phyloP scores from a whole-genome alignment of 2,329 filamentous ascomycete genomes.

The Colletotrichum tamarilloi region DNA sequence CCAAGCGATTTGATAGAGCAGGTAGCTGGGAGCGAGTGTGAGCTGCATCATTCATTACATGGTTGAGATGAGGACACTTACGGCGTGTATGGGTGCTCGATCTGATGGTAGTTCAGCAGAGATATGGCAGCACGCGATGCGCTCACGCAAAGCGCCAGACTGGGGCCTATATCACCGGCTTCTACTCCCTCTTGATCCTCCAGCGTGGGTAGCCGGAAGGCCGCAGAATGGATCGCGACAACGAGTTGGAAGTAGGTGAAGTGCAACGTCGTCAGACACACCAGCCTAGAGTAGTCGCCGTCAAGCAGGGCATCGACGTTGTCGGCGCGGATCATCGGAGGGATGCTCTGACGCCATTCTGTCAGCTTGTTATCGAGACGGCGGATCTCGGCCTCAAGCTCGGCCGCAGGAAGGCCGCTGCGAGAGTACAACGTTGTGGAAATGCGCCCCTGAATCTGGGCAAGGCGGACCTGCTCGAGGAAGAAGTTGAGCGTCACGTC shows the following conservation, averaged over 20 bases:
- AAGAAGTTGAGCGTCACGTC: constrained; percentile 28
- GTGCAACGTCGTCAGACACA: constrained; percentile 21
- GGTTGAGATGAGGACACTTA: neutral
- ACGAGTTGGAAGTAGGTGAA: constrained; percentile 33
- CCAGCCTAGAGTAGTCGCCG: constrained; percentile 24
- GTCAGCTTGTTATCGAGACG: constrained; percentile 26
- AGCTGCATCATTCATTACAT: neutral
- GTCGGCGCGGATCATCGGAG: constrained; percentile 30
- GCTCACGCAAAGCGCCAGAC: constrained; percentile 19
- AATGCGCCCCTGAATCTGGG: constrained; percentile 26
- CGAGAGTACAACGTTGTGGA: constrained; percentile 9
- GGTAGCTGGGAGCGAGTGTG: neutral
- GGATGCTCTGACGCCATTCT: constrained; percentile 29
- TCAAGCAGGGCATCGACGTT: constrained; percentile 23
- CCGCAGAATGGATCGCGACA: constrained; percentile 27
- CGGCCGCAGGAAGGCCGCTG: constrained; percentile 7
- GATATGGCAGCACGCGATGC: constrained; percentile 30
- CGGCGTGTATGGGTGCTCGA: constrained; percentile 25
- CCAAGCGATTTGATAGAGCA: constrained; percentile 26
- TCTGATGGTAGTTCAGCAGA: constrained; percentile 26
- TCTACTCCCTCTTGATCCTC: constrained; percentile 27
- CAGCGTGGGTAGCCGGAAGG: constrained; percentile 11
- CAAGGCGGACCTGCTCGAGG: constrained; percentile 29
- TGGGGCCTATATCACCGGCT: constrained; percentile 5
- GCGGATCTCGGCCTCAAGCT: constrained; percentile 30